These are phyloP conservation scores for Isatis lusitanica DNA, from an alignment of 441 rosid species.

Conservation along the genomic window DNA sequence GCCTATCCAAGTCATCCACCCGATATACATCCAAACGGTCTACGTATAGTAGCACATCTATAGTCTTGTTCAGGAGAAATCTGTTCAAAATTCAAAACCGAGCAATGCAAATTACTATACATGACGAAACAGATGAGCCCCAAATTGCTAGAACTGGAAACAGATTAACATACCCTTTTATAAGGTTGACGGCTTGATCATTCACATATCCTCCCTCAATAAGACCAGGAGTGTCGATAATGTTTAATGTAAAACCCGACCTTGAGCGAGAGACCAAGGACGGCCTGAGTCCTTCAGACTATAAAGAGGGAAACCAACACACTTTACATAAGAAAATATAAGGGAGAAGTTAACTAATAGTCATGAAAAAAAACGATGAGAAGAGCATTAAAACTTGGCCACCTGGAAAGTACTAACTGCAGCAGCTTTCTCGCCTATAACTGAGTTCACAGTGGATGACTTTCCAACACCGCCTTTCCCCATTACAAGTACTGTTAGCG, in stretches of 20 bases:
- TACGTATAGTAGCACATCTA: constrained; percentile 51
- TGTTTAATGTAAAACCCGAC: constrained; percentile 51
- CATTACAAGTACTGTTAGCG: constrained; percentile 53
- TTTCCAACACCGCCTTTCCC: constrained; percentile 64
- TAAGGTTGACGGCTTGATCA: constrained; percentile 53
- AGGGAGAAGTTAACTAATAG: neutral
- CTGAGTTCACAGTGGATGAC: constrained; percentile 58
- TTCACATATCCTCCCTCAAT: constrained; percentile 62
- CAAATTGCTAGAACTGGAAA: neutral
- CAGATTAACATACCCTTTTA: constrained; percentile 41
- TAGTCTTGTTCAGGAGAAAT: constrained; percentile 49
- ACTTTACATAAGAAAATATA: constrained; percentile 9
- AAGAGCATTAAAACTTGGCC: neutral
- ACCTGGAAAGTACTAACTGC: constrained; percentile 63
- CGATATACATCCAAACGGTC: constrained; percentile 59
- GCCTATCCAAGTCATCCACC: constrained; percentile 55
- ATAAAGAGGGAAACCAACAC: constrained; percentile 1
- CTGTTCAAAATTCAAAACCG: constrained; percentile 30
- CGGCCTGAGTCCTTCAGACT: constrained; percentile 57
- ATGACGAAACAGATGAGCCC: neutral
- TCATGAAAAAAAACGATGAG: neutral
- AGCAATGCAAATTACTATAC: constrained; percentile 5
- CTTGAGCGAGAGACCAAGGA: constrained; percentile 55
- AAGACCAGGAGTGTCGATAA: constrained; percentile 58
- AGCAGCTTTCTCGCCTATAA: constrained; percentile 52